Evolutionary conservation across 441 rosid species (phyloP), one percentile per base, ranked within the genome.

Genomic region (Pelargonium australe): DNA sequence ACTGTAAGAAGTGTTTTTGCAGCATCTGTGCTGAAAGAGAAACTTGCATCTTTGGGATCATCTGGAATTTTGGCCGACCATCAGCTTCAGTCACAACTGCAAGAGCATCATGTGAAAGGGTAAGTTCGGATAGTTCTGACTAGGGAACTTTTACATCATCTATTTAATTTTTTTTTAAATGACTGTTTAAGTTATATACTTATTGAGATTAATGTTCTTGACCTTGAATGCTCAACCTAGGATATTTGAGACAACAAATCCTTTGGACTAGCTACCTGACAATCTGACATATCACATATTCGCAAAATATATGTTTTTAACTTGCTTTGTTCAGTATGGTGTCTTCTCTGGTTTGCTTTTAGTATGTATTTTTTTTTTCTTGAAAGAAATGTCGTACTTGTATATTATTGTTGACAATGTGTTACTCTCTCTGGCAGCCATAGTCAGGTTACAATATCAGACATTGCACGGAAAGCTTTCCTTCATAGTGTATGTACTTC

Each of bases 1-100:
- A 87, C 72, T 40, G 65, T 77, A 37, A 62, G 73, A 73, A 60
- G 68, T 75, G 66, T 28, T 65, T 85, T 71, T 86, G 87, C 96
- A 92, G 99, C 96, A 44, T 89, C 99, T 74, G 84, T 89, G 73
- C 80, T 95, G 74, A 95, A 92, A 89, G 97, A 92, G 79, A 95
- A 89, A 76, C 99, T 95, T 65, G 80, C 95, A 71, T 84, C 89
- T 41, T 81, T 95, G 88, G 98, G 97, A 55, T 85, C 98, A 55
- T 95, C 98, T 45, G 99, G 99, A 78, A 86, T 92, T 81, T 81
- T 95, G 76, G 99, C 99, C 37, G 99, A 95, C 69, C 97, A 95
- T 83, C 99, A 95, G 81, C 98, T 95, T 79, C 98, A 95, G 80
- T 87, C 99, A 68, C 86, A 88, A 78, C 80, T 95, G 78, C 97